Conservation (phyloP, 805 yeast genomes). For the Debaryomyces castellii region DNA sequence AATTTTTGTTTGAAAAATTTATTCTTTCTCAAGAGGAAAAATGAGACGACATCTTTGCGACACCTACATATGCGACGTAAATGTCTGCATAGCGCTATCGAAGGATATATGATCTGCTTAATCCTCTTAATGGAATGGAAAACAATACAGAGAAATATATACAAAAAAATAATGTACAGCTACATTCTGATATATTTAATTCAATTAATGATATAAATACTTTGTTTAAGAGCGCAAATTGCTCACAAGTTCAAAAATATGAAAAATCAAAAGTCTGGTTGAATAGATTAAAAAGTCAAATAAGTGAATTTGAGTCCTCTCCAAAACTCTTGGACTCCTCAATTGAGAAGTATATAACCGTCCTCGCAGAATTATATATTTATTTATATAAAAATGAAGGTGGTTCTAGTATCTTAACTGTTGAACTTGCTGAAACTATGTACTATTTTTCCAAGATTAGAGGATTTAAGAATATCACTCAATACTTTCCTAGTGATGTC, state of each 20-base stretch:
- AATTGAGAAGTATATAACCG: constrained; percentile 32
- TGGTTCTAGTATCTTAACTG: constrained; percentile 4
- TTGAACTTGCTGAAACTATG: constrained; percentile 36
- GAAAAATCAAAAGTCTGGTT: constrained; percentile 9
- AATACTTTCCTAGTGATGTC: constrained; percentile 61
- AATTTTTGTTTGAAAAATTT: no score
- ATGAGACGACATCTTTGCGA: neutral
- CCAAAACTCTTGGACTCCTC: constrained; percentile 51
- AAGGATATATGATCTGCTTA: neutral
- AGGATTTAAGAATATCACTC: constrained; percentile 60
- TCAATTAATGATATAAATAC: constrained; percentile 1
- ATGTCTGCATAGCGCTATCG: neutral
- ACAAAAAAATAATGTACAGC: constrained; percentile 13
- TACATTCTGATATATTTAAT: constrained; percentile 6
- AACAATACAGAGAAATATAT: constrained; percentile 10
- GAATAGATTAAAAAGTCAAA: constrained; percentile 16
- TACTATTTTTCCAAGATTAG: constrained; percentile 67
- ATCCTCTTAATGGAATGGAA: constrained; percentile 8
- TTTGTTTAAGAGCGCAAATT: neutral
- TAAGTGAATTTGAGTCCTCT: constrained; percentile 52
- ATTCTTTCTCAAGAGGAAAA: no score
- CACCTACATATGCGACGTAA: neutral
- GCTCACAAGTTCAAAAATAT: constrained; percentile 4
- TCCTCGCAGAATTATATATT: constrained; percentile 26
- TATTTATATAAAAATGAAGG: neutral